Conservation (phyloP, 352 stramenopile species). For the Lagenidium giganteum region DNA sequence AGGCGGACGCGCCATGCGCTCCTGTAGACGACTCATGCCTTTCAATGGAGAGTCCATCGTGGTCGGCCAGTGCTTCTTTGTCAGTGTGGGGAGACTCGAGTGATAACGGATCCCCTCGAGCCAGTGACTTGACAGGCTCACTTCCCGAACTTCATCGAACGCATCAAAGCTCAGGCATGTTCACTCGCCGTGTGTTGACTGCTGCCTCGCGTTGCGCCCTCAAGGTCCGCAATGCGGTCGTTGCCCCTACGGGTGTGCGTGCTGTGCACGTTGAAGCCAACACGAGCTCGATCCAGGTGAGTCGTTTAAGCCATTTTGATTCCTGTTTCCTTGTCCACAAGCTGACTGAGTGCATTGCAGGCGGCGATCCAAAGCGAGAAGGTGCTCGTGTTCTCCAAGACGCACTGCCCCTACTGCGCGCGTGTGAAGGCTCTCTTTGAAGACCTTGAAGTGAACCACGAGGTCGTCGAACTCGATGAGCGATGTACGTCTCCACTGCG, state of each 20-base stretch:
- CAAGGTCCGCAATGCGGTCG: conserved; percentile 4
- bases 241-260: conserved; percentile 19
- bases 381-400: conserved; percentile 95
- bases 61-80: conserved; percentile 18
- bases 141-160: neutral
- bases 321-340: neutral
- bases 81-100: too few relatives aligned
- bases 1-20: conserved; percentile 35
- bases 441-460: conserved; percentile 53
- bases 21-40: conserved; percentile 10
- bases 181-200: conserved; percentile 11
- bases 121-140: conserved; percentile 3
- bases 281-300: conserved; percentile 50
- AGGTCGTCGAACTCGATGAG: conserved; percentile 71
- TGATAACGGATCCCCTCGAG: conserved; percentile 1
- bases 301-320: neutral
- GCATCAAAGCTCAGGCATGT: conserved; percentile 4
- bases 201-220: conserved; percentile 7
- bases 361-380: conserved; percentile 57
- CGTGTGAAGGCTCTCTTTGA: conserved; percentile 88
- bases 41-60: too few relatives aligned
- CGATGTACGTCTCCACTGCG: conserved; percentile 21
- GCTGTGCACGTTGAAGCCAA: conserved; percentile 58
- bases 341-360: conserved; percentile 15
- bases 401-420: conserved; percentile 91